Evolutionary conservation across 1,139 yeast species (phyloP), one percentile per base, ranked within the genome.

Genomic region (Yamadazyma siamensis): DNA sequence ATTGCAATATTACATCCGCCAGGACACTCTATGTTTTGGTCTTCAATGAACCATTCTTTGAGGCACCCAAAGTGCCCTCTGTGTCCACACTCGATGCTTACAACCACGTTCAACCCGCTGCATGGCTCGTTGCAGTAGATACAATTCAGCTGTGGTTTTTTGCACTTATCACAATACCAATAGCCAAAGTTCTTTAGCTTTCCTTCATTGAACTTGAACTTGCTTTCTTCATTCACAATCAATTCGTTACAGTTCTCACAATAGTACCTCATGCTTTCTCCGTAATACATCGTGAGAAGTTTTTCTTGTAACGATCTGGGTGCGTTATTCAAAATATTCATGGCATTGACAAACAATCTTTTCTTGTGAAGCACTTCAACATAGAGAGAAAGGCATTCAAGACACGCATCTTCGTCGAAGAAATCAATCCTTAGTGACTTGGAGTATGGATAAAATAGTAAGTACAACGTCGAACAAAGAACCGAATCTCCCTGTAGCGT

Each of bases 81-180:
- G 54, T 91, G 97, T 0, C 96, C 96, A 61, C 97, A 91, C 27
- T 65, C 71, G 32, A 85, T 58, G 43, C 69, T 62, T 14, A 80
- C 61, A n/a, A 77, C 77, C 15, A 84, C 75, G 8, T 80, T 72
- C 32, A 84, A 62, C 0, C 95, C 94, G 45, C 73, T 75, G 44
- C 89, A 69, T 3, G 95, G 91, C 47, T 76, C 81, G 39, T 80
- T 71, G 52, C 97, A 91, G 39, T 82, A 75, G n/a, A 80, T 69
- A 54, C 97, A 91, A 25, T 78, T 74, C 41, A 75, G 80, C 40
- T 77, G 80, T 17, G 65, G 64, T 26, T 57, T 62, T 3, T 66
- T 61, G 52, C 96, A 89, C 25, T 67, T 68, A 31, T 79, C 87
- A 59, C 96, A 89, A 52, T 80, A 85, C 95, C 96, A 88, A 45